phyloP scores from a whole-genome alignment of 1,284 basidiomycete genomes.

The Dichomitus squalens region DNA sequence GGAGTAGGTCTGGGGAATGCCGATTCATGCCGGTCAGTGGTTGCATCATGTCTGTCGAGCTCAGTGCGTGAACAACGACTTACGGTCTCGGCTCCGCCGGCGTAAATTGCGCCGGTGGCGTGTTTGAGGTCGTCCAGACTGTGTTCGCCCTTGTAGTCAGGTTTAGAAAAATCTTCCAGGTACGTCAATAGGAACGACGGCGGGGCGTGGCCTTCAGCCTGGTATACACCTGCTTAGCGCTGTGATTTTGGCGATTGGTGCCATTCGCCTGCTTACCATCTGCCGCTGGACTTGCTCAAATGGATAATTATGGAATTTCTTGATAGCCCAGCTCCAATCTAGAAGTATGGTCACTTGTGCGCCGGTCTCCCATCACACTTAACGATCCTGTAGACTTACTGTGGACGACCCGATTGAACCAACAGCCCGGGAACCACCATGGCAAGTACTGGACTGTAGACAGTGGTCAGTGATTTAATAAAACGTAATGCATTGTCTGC shows the following conservation, averaged over 20 bases:
- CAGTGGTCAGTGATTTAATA: neutral
- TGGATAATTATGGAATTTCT: constrained; percentile 23
- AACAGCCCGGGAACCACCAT: constrained; percentile 30
- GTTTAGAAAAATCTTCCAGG: constrained; percentile 23
- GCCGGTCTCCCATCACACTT: neutral
- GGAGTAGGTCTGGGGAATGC: constrained; percentile 22
- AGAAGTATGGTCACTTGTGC: neutral
- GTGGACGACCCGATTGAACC: constrained; percentile 26
- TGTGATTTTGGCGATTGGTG: neutral
- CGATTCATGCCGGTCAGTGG: neutral
- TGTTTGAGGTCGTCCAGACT: constrained; percentile 23
- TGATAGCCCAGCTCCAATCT: constrained; percentile 24
- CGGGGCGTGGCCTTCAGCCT: constrained; percentile 22
- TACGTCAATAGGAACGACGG: constrained; percentile 22
- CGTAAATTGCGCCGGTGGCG: constrained; percentile 20
- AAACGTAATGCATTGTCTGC: constrained; percentile 4
- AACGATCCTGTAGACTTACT: constrained; percentile 8
- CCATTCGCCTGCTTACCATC: constrained; percentile 16
- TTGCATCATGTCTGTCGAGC: neutral
- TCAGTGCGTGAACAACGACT: neutral
- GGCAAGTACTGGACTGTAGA: constrained; percentile 27
- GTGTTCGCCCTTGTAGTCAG: constrained; percentile 21
- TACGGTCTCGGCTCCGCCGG: constrained; percentile 22
- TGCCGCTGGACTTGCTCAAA: constrained; percentile 23
- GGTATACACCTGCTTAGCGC: neutral